A percentile compares a stretch with the other conserved stretches of the same genome.
These are phyloP conservation scores for Glaciozyma martinii DNA, from an alignment of 768 basidiomycete genomes.

Conservation along the genomic window DNA sequence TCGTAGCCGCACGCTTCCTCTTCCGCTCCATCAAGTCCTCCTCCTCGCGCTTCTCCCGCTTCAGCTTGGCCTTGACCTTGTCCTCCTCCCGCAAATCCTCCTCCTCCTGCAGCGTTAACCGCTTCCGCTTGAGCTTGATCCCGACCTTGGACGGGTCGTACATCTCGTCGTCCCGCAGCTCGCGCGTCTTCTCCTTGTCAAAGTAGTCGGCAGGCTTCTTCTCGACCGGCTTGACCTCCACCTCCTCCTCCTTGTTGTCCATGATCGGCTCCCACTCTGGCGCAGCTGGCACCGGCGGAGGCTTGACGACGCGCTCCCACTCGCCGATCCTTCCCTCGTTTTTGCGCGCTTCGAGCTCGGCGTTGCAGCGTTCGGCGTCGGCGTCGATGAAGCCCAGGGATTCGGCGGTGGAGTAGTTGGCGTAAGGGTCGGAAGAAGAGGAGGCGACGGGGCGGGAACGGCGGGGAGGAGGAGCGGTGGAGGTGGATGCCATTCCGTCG, in stretches of 20 bases:
- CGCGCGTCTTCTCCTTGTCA: conserved; percentile 9
- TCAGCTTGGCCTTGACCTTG: not conserved
- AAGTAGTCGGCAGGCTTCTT: not conserved
- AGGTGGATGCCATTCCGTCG: conserved; percentile 40
- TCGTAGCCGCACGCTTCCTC: not conserved
- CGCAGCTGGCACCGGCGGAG: not conserved
- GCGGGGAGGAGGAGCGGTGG: conserved; percentile 40
- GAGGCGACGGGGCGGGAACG: conserved; percentile 38
- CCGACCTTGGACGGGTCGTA: conserved; percentile 13
- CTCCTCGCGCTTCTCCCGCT: not conserved
- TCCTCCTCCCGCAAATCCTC: conserved; percentile 4
- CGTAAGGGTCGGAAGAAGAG: conserved; percentile 41
- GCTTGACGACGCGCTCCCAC: conserved; percentile 24
- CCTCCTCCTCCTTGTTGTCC: not conserved
- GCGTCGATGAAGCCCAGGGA: conserved; percentile 68
- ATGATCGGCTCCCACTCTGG: not conserved
- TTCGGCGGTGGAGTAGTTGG: conserved; percentile 80
- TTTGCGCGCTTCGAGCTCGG: conserved; percentile 40
- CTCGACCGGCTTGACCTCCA: not conserved
- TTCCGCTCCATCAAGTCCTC: not conserved
- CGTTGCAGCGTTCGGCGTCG: conserved; percentile 50
- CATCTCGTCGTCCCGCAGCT: conserved; percentile 8
- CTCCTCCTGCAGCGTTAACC: conserved; percentile 28
- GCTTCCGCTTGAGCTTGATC: conserved; percentile 26
- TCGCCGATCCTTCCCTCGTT: conserved; percentile 25